Percentiles rank a stretch among this genome's conserved stretches.
phyloP scores from a whole-genome alignment of 768 basidiomycete species.

The Lanmaoa rubissima region DNA sequence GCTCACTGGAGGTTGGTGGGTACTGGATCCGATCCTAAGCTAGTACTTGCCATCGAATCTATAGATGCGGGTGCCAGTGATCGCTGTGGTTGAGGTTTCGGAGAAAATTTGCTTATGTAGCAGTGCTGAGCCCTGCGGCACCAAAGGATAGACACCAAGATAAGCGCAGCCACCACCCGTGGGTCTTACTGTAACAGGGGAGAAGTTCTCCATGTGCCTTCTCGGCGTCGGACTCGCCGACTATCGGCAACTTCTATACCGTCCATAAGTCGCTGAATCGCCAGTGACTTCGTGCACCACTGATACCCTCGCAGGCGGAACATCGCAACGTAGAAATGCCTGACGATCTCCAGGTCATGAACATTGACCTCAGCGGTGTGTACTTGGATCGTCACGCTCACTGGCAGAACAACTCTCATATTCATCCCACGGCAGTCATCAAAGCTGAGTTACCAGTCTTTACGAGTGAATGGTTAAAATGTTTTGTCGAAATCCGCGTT shows the following conservation, averaged over 20 bases:
- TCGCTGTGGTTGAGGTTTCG: neutral
- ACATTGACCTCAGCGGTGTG: slow-evolving; percentile 20
- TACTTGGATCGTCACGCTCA: neutral
- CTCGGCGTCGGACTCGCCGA: neutral
- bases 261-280: neutral
- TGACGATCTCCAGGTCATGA: slow-evolving; percentile 24
- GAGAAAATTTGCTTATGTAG: neutral
- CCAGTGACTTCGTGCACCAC: neutral
- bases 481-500: slow-evolving; percentile 21
- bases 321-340: neutral
- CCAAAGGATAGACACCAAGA: neutral
- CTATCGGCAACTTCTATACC: neutral
- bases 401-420: neutral
- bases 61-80: neutral
- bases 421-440: slow-evolving; percentile 13
- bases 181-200: no score
- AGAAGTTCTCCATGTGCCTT: neutral
- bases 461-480: slow-evolving; percentile 24
- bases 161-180: no score
- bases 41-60: neutral
- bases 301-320: neutral
- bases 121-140: neutral
- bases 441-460: slow-evolving; percentile 23
- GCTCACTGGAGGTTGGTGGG: slow-evolving; percentile 53
- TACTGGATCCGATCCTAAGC: slow-evolving; percentile 25